Conservation (phyloP, 1,139 yeast genomes). For the Torulaspora pretoriensis region DNA sequence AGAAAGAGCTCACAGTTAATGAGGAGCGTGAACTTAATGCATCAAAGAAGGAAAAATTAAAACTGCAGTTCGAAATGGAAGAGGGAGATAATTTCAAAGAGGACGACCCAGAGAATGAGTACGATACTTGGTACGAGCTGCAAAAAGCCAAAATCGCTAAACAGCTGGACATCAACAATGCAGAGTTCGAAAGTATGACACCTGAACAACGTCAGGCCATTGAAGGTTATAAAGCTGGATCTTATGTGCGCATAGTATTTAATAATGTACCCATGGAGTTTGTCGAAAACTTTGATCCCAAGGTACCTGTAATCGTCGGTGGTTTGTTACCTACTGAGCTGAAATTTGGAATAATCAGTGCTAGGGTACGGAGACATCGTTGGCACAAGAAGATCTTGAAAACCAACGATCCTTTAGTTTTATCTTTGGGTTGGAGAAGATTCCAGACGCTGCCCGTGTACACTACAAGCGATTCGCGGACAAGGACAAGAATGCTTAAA, state of each 20-base stretch:
- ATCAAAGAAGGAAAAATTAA: constrained; percentile 79
- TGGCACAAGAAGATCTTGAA: constrained; percentile 97
- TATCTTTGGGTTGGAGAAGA: constrained; percentile 97
- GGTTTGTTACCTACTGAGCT: constrained; percentile 88
- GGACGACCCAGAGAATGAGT: constrained; percentile 65
- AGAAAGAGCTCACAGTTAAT: constrained; percentile 48
- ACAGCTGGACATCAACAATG: constrained; percentile 88
- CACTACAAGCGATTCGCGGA: constrained; percentile 94
- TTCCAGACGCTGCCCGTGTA: constrained; percentile 95
- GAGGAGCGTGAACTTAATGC: constrained; percentile 79
- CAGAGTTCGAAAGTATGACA: constrained; percentile 72
- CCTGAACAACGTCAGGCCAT: constrained; percentile 68
- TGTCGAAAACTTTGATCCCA: constrained; percentile 78
- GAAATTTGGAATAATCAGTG: constrained; percentile 88
- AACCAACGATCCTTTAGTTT: constrained; percentile 89
- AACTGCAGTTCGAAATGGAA: constrained; percentile 87
- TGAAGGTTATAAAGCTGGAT: constrained; percentile 92
- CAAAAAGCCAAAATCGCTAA: constrained; percentile 97
- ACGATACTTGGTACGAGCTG: constrained; percentile 95
- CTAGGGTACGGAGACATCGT: constrained; percentile 93
- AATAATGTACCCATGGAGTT: constrained; percentile 86
- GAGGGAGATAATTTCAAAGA: constrained; percentile 76
- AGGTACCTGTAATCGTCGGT: constrained; percentile 81
- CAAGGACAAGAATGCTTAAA: constrained; percentile 95
- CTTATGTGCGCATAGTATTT: constrained; percentile 87